Percentiles rank a stretch among this genome's conserved stretches.
These are phyloP conservation scores for Bolboschoenus planiculmis DNA, from an alignment of 176 grass and related monocot species.

Conservation along the genomic window DNA sequence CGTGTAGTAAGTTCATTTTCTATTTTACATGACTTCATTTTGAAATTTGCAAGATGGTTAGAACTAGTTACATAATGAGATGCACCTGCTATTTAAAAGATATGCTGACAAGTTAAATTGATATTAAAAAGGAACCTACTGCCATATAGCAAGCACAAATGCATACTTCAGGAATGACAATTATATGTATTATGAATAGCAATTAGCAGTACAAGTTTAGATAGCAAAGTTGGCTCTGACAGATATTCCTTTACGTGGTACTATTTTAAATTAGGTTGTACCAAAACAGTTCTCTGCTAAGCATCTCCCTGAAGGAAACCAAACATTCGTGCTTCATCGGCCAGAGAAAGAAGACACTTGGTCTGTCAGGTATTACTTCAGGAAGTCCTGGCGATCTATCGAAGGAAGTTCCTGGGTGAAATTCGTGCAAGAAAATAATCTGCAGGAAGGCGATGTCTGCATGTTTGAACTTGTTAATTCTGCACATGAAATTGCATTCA, in stretches of 20 bases:
- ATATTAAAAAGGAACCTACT: neutral
- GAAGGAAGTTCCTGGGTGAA: constrained; percentile 1
- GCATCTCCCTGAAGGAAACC: constrained; percentile 18
- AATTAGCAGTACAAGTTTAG: neutral
- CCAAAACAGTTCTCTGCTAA: constrained; percentile 8
- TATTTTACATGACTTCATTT: neutral
- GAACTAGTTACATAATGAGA: neutral
- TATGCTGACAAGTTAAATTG: neutral
- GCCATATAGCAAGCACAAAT: neutral
- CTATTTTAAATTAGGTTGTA: constrained; percentile 24
- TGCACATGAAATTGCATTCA: constrained; percentile 18
- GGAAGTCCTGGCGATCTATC: neutral
- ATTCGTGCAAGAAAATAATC: constrained; percentile 30
- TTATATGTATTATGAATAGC: neutral
- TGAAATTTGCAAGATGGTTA: neutral
- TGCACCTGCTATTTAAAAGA: neutral
- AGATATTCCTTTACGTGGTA: neutral
- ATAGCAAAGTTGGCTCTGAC: neutral
- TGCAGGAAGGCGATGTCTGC: constrained; percentile 35
- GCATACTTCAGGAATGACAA: neutral
- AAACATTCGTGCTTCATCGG: constrained; percentile 10
- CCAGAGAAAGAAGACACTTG: constrained; percentile 10
- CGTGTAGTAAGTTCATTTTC: neutral
- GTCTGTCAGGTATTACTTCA: neutral
- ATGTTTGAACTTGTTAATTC: constrained; percentile 38